These are phyloP conservation scores for Cephaloascus fragrans DNA, from an alignment of 805 yeast genomes.

Conservation along the genomic window DNA sequence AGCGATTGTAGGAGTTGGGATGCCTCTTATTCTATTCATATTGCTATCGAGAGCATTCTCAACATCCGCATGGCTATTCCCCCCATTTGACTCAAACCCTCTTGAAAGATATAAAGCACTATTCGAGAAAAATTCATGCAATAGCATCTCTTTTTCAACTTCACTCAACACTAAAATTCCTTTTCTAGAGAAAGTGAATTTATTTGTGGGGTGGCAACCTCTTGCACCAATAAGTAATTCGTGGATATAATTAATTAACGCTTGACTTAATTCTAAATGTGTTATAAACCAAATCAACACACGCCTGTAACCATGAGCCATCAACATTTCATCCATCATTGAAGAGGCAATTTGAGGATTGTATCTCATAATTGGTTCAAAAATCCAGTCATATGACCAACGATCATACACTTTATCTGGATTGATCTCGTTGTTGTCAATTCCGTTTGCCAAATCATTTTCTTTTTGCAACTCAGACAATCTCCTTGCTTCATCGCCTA, in stretches of 20 bases:
- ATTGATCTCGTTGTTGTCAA: constrained; percentile 20
- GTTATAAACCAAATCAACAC: constrained; percentile 61
- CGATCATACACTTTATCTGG: constrained; percentile 43
- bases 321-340: constrained; percentile 60
- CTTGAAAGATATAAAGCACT: constrained; percentile 33
- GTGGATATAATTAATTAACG: constrained; percentile 52
- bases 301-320: constrained; percentile 57
- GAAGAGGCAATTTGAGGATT: constrained; percentile 46
- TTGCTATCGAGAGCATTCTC: constrained; percentile 6
- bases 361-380: constrained; percentile 40
- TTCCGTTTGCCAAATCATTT: constrained; percentile 6
- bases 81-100: constrained; percentile 14
- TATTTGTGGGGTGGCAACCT: constrained; percentile 27
- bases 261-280: constrained; percentile 45
- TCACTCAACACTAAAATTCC: constrained; percentile 46
- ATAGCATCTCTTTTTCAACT: constrained; percentile 53
- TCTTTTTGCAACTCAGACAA: constrained; percentile 6
- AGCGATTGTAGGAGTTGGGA: constrained; percentile 18
- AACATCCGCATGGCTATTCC: constrained; percentile 6
- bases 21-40: constrained; percentile 10
- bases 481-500: constrained; percentile 12
- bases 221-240: constrained; percentile 49
- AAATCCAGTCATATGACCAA: constrained; percentile 32
- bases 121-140: constrained; percentile 62
- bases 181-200: constrained; percentile 41